A percentile compares a stretch with the other conserved stretches of the same genome.
phyloP scores from a whole-genome alignment of 192 early-diverging fungal species.

The Funneliformis mosseae region DNA sequence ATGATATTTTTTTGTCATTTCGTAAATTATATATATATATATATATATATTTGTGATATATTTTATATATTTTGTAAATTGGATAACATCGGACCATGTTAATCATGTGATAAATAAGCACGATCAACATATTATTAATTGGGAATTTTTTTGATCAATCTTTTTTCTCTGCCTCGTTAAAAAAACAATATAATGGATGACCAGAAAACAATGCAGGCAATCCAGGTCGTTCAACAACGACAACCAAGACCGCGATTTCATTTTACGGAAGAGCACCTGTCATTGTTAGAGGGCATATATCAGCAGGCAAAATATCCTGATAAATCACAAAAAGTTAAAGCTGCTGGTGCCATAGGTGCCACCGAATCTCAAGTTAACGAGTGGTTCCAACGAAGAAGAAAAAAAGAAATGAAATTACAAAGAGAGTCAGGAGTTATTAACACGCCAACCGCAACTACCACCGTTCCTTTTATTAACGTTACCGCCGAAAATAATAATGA shows the following conservation, averaged over 20 bases:
- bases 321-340: conserved; percentile 3
- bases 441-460: not conserved
- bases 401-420: conserved; percentile 10
- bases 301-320: conserved; percentile 1
- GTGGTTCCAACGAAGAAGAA: conserved; percentile 26
- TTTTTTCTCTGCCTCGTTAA: too few species aligned
- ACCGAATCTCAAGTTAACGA: conserved; percentile 10
- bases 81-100: too few species aligned
- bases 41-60: too few species aligned
- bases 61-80: too few species aligned
- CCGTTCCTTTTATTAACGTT: not conserved
- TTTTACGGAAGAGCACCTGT: not conserved
- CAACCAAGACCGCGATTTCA: conserved; percentile 13
- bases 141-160: too few species aligned
- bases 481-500: not conserved
- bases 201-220: not conserved
- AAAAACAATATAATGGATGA: not conserved
- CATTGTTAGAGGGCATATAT: conserved; percentile 3
- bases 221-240: not conserved
- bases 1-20: too few species aligned
- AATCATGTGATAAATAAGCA: too few species aligned
- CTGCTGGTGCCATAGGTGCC: conserved; percentile 1
- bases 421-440: not conserved
- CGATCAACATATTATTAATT: too few species aligned
- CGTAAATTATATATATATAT: too few species aligned